Evolutionary conservation across 352 stramenopile genomes (phyloP), one percentile per base, ranked within the genome.

Genomic region (Thalassiosira hispida): DNA sequence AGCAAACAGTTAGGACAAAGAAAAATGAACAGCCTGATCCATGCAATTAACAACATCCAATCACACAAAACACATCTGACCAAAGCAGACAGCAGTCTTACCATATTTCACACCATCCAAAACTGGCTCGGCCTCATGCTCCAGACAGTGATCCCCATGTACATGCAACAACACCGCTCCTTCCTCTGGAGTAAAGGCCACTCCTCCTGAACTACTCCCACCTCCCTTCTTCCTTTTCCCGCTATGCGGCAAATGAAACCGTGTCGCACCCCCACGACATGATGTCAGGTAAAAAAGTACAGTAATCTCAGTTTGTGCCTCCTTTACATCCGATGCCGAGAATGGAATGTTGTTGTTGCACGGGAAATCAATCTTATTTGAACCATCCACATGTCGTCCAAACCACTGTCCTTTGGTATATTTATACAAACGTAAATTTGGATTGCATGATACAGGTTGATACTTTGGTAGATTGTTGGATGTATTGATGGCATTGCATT

Each of bases 401-500:
- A 92, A 92, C 27, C 70, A 77, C 66, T 87, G 80, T 2, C 83
- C 84, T 62, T 88, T 84, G 12, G 68, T 73, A 42, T 92, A 92
- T 57, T 86, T 89, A 59, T 92, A 92, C 6, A 92, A 22, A 51
- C 87, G 69, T 33, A 92, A 40, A 64, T 92, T 92, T 23, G 79
- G 76, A 79, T 92, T 92, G 65, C 78, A 92, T 23, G 65, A 67
- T 35, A 89, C 51, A 14, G 84, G 79, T 40, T 65, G 57, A 55
- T 91, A 88, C 42, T 60, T 73, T 14, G 9, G 35, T 42, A 67
- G 4, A 66, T 61, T 79, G 55, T 64, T 61, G n/a, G 16, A 23
- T 33, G 20, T 40, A 42, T 9, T 64, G 16, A 38, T 57, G 40
- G 46, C 29, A 18, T 38, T 62, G 16, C 14, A 60, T 68, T 64